Conservation (phyloP, 2,329 filamentous ascomycete species). For the Penicillium sp. region DNA sequence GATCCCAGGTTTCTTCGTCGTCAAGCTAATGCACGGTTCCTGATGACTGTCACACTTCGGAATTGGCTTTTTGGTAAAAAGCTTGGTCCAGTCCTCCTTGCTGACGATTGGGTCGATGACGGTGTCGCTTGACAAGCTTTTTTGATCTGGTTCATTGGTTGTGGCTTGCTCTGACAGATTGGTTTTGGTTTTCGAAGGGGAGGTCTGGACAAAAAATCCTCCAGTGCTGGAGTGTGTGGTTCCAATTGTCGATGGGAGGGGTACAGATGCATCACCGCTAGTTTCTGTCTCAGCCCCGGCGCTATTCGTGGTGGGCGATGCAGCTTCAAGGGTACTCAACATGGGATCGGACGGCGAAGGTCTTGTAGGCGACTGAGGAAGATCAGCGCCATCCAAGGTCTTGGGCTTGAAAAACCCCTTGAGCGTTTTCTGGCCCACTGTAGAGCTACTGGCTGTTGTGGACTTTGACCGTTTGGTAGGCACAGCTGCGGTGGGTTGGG, state of each 20-base stretch:
- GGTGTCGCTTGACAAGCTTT: slow-evolving; percentile 38
- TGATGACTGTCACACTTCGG: slow-evolving; percentile 77
- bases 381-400: not conserved
- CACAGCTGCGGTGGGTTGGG: slow-evolving; percentile 28
- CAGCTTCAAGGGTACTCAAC: too few relatives aligned
- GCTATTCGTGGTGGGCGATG: too few relatives aligned
- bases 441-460: slow-evolving; percentile 18
- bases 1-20: slow-evolving; percentile 81
- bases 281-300: too few relatives aligned
- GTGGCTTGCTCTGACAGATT: too few relatives aligned
- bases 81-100: slow-evolving; percentile 78
- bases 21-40: slow-evolving; percentile 75
- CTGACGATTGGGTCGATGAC: slow-evolving; percentile 62
- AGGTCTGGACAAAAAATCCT: too few relatives aligned
- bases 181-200: too few relatives aligned
- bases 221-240: too few relatives aligned
- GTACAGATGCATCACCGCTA: too few relatives aligned
- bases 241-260: too few relatives aligned
- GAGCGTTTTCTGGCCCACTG: slow-evolving; percentile 57
- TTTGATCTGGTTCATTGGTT: too few relatives aligned
- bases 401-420: slow-evolving; percentile 75
- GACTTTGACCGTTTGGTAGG: slow-evolving; percentile 50
- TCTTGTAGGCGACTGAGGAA: not conserved
- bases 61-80: slow-evolving; percentile 67
- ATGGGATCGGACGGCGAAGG: too few relatives aligned